These are phyloP conservation scores for Tricholoma furcatifolium DNA, from an alignment of 768 basidiomycete species.

Conservation along the genomic window DNA sequence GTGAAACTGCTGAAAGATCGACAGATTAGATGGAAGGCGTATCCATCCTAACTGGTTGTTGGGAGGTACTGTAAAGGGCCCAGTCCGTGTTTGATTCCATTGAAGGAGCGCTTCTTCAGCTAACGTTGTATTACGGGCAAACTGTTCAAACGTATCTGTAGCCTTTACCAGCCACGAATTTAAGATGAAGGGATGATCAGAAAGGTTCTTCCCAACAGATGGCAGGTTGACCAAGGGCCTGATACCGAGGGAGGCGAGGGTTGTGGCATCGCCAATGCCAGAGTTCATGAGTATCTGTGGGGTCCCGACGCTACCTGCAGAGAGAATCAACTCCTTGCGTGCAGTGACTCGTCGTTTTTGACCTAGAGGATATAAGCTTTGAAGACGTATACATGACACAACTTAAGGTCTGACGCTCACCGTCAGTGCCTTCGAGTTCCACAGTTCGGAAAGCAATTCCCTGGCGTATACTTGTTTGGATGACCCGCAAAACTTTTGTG, in stretches of 20 bases:
- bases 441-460: not conserved
- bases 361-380: not conserved
- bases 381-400: not conserved
- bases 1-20: no score
- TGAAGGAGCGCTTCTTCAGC: constrained; percentile 10
- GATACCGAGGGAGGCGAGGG: constrained; percentile 1
- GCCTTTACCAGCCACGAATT: constrained; percentile 1
- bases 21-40: no score
- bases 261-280: not conserved
- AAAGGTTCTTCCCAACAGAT: constrained; percentile 14
- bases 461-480: constrained; percentile 2
- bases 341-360: constrained; percentile 10
- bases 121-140: constrained; percentile 8
- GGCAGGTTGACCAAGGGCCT: constrained; percentile 13
- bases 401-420: no score
- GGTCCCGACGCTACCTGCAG: constrained; percentile 32
- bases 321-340: constrained; percentile 6
- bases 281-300: constrained; percentile 15
- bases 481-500: constrained; percentile 21
- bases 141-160: constrained; percentile 15
- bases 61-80: constrained; percentile 1
- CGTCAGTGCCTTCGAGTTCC: not conserved
- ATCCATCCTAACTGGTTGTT: no score
- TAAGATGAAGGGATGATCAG: constrained; percentile 10
- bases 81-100: constrained; percentile 21